Evolutionary conservation across 1,139 yeast genomes (phyloP).

Genomic region (Kurtzmaniella quercitrusa): DNA sequence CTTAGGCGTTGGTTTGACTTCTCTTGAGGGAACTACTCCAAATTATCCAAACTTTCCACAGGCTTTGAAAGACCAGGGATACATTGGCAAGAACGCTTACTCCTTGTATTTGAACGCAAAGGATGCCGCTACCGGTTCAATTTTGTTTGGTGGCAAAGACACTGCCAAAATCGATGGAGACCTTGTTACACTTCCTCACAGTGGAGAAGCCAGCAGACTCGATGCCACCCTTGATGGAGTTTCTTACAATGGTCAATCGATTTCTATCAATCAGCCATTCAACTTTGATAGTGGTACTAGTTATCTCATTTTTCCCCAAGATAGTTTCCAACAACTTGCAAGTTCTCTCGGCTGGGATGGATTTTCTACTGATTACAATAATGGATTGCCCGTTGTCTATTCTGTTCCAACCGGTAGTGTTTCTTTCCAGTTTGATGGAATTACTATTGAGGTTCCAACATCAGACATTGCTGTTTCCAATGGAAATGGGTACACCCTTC

Average conservation of each 20-base stretch:
- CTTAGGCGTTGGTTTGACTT: slow-evolving; percentile 43
- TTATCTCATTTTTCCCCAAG: slow-evolving; percentile 46
- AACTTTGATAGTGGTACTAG: slow-evolving; percentile 70
- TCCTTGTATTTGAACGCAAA: slow-evolving; percentile 44
- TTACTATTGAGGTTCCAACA: slow-evolving; percentile 14
- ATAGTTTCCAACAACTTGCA: slow-evolving; percentile 36
- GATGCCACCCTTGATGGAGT: slow-evolving; percentile 6
- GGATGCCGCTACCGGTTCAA: slow-evolving; percentile 30
- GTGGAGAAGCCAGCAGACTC: slow-evolving; percentile 2
- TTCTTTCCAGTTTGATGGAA: slow-evolving; percentile 14
- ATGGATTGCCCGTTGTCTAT: background rate
- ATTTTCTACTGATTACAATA: background rate
- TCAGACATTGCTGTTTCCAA: too few relatives aligned
- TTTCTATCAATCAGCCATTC: slow-evolving; percentile 26
- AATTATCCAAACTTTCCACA: slow-evolving; percentile 51
- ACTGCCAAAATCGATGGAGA: slow-evolving; percentile 45
- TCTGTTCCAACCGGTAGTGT: slow-evolving; percentile 2
- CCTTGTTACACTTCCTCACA: slow-evolving; percentile 26
- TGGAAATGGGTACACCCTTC: slow-evolving; percentile 9
- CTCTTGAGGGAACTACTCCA: slow-evolving; percentile 25
- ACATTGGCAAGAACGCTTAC: slow-evolving; percentile 36
- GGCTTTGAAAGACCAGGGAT: slow-evolving; percentile 38
- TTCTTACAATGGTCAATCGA: slow-evolving; percentile 2
- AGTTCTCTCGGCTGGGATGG: slow-evolving; percentile 1
- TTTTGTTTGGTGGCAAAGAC: slow-evolving; percentile 60